Evolutionary conservation across 768 basidiomycete species (phyloP).

Genomic region (Boletellus sp.): DNA sequence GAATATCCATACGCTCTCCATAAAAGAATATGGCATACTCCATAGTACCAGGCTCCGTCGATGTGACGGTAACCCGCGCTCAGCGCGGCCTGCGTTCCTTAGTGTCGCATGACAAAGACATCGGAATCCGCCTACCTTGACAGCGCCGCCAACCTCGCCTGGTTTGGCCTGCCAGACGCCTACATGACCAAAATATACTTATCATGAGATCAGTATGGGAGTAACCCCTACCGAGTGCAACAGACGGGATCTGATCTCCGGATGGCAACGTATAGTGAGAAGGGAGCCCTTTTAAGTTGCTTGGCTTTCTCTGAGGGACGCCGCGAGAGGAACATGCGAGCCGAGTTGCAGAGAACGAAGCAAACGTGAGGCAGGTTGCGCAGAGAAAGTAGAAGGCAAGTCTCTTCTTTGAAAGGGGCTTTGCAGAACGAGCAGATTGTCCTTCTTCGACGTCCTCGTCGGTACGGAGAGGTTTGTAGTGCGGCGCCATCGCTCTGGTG

Average conservation of each 20-base stretch:
- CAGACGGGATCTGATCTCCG: slow-evolving; percentile 63
- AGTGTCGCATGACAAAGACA: background rate
- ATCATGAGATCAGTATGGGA: background rate
- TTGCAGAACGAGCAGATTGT: background rate
- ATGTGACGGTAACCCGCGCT: slow-evolving; percentile 66
- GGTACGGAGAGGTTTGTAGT: slow-evolving; percentile 24
- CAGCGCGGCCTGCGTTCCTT: slow-evolving; percentile 45
- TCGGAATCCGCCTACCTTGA: slow-evolving; percentile 42
- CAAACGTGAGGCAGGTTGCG: slow-evolving; percentile 21
- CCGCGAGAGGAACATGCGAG: slow-evolving; percentile 19
- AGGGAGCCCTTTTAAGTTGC: slow-evolving; percentile 30
- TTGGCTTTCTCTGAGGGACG: slow-evolving; percentile 20
- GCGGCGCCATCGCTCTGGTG: slow-evolving; percentile 15
- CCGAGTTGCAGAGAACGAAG: slow-evolving; percentile 15
- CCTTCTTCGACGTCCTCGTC: slow-evolving; percentile 13
- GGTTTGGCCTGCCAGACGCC: slow-evolving; percentile 60
- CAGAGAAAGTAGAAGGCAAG: slow-evolving; percentile 21
- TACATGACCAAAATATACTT: slow-evolving; percentile 19
- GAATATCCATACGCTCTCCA: background rate
- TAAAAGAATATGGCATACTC: slow-evolving; percentile 34
- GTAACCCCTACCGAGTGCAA: slow-evolving; percentile 52
- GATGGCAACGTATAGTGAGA: slow-evolving; percentile 58
- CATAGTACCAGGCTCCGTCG: slow-evolving; percentile 70
- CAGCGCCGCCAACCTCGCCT: slow-evolving; percentile 63
- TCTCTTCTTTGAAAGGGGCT: slow-evolving; percentile 15